A percentile compares a stretch with the other conserved stretches of the same genome.
These are phyloP conservation scores for Penicillium argentinense DNA, from an alignment of 495 filamentous ascomycete species.

Conservation along the genomic window DNA sequence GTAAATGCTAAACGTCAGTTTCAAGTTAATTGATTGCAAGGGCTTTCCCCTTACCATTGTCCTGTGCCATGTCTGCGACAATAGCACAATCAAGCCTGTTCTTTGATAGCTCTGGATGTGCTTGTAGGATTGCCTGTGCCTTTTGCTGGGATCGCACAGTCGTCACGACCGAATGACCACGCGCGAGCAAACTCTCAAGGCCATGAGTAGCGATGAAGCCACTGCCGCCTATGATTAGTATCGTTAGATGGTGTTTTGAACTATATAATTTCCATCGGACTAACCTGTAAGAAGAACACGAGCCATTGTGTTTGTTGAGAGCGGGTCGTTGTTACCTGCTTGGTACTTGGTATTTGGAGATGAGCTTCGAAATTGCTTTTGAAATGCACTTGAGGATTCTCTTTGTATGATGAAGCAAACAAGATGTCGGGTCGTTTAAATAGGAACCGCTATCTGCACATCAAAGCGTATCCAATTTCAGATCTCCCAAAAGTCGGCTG, in stretches of 20 bases:
- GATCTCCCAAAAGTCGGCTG: neutral
- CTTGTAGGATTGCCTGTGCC: constrained; percentile 61
- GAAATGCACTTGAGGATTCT: too few species aligned
- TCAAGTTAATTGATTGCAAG: too few species aligned
- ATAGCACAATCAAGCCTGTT: constrained; percentile 66
- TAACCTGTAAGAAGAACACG: constrained; percentile 22
- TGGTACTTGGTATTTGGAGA: too few species aligned
- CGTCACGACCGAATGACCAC: constrained; percentile 68
- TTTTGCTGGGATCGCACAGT: constrained; percentile 76
- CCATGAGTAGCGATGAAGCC: constrained; percentile 73
- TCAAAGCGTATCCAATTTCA: neutral
- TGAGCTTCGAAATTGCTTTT: too few species aligned
- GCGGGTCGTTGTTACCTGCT: too few species aligned
- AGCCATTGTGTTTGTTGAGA: constrained; percentile 16
- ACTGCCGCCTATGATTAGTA: constrained; percentile 48
- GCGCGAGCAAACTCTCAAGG: constrained; percentile 63
- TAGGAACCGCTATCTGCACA: neutral
- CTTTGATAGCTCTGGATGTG: constrained; percentile 52
- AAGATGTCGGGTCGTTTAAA: neutral
- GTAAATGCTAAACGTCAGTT: neutral
- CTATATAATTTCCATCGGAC: too few species aligned
- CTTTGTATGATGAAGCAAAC: too few species aligned
- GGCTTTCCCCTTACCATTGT: constrained; percentile 12
- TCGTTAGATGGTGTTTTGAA: too few species aligned
- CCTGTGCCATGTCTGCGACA: constrained; percentile 68